Evolutionary conservation across 2,329 filamentous ascomycete species (phyloP).

Genomic region (Cadophora sp.): DNA sequence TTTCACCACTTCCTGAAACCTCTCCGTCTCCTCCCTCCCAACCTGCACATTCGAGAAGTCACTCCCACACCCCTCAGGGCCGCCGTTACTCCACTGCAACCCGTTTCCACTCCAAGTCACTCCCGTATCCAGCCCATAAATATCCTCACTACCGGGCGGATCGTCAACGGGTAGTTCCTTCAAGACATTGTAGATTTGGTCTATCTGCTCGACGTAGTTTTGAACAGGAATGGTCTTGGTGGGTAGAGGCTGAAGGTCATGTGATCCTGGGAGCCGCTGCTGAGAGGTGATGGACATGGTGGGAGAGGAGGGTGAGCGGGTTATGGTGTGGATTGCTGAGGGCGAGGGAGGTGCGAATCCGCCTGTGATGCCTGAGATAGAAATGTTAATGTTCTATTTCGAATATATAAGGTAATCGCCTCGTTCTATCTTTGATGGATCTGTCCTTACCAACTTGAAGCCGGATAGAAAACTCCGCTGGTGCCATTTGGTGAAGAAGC

Average conservation of each 20-base stretch:
- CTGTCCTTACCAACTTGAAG: constrained; percentile 9
- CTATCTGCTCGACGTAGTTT: not conserved
- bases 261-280: not conserved
- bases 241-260: not conserved
- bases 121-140: not conserved
- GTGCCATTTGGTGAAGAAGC: not conserved
- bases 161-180: not conserved
- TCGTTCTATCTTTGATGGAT: not conserved
- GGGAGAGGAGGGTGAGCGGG: not conserved
- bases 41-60: not conserved
- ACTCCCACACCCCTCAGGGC: not conserved
- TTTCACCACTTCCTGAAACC: not conserved
- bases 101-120: not conserved
- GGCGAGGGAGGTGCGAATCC: constrained; percentile 1
- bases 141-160: not conserved
- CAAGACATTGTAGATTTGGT: not conserved
- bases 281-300: not conserved
- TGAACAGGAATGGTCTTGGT: not conserved
- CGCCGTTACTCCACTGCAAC: not conserved
- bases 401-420: not conserved
- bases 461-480: not conserved
- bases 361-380: not conserved
- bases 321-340: constrained; percentile 2
- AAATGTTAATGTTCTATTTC: not conserved
- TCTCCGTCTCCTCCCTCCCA: not conserved